Evolutionary conservation across 129 eudicot species (phyloP).

Genomic region (Saposhnikovia divaricata): DNA sequence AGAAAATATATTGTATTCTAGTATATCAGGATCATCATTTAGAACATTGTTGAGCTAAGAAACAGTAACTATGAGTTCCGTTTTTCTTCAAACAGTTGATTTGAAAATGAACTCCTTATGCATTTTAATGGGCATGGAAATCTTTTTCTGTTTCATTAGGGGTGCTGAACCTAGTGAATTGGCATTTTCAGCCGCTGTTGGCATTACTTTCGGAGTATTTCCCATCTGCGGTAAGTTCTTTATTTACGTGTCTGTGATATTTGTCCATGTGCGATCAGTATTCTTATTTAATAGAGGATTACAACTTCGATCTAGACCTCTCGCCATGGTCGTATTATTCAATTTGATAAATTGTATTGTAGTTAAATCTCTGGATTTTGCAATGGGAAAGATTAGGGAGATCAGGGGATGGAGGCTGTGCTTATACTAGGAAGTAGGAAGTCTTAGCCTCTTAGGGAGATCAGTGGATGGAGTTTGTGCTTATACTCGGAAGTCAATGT

Average conservation of each 20-base stretch:
- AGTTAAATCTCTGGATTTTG: neutral
- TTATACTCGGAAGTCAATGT: neutral
- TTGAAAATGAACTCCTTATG: neutral
- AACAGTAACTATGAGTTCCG: neutral
- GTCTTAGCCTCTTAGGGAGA: neutral
- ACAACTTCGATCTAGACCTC: neutral
- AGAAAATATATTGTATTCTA: neutral
- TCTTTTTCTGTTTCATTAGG: conserved; percentile 24
- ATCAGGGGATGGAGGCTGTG: neutral
- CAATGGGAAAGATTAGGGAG: neutral
- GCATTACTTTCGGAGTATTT: conserved; percentile 72
- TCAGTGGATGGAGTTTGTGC: neutral
- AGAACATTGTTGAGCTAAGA: neutral
- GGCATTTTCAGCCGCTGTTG: conserved; percentile 83
- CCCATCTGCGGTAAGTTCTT: conserved; percentile 68
- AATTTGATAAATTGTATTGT: neutral
- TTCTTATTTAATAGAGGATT: neutral
- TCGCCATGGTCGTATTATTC: neutral
- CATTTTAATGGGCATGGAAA: too few species aligned
- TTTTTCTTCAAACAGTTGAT: neutral
- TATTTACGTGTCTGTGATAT: neutral
- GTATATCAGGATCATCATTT: neutral
- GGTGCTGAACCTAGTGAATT: conserved; percentile 91
- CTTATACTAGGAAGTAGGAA: neutral
- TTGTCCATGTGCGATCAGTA: neutral